Conservation (phyloP, 495 filamentous ascomycete genomes). For the Aspergillus ellipticus region DNA sequence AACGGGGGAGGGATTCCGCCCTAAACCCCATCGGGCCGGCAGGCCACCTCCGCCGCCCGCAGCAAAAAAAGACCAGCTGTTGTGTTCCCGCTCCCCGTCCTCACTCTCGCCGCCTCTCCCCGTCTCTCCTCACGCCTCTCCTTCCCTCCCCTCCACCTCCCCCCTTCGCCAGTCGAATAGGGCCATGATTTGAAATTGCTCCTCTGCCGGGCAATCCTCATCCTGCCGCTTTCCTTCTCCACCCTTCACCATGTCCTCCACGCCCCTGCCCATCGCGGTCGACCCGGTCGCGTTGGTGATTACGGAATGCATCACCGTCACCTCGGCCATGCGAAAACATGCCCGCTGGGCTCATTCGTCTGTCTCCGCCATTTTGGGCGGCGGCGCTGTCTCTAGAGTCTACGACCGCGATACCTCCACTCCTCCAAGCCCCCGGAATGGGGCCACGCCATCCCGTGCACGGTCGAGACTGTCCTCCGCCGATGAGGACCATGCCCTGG, state of each 20-base stretch:
- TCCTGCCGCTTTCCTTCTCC: slow-evolving; percentile 9
- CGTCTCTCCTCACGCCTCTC: not conserved
- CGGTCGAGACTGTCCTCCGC: slow-evolving; percentile 14
- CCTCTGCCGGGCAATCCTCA: slow-evolving; percentile 9
- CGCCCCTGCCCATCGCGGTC: slow-evolving; percentile 68
- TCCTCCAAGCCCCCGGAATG: slow-evolving; percentile 36
- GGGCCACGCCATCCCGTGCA: slow-evolving; percentile 15
- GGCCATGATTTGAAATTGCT: slow-evolving; percentile 22
- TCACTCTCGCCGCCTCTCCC: not conserved
- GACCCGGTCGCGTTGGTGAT: slow-evolving; percentile 94
- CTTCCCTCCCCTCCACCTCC: not conserved
- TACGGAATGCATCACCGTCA: slow-evolving; percentile 98
- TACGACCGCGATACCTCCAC: slow-evolving; percentile 41
- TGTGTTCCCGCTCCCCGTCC: slow-evolving; percentile 7
- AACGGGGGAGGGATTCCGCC: not conserved
- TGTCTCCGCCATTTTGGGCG: slow-evolving; percentile 91
- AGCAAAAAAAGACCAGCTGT: slow-evolving; percentile 20
- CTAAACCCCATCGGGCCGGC: slow-evolving; percentile 12
- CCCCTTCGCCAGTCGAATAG: not conserved
- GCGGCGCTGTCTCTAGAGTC: slow-evolving; percentile 55
- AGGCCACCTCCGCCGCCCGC: slow-evolving; percentile 11
- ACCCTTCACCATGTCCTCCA: slow-evolving; percentile 14
- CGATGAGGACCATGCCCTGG: slow-evolving; percentile 52
- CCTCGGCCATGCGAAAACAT: slow-evolving; percentile 97
- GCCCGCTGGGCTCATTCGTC: slow-evolving; percentile 94